Evolutionary conservation across 208 protist genomes (phyloP), one percentile per base, ranked within the genome.

Genomic region (Angomonas deanei): DNA sequence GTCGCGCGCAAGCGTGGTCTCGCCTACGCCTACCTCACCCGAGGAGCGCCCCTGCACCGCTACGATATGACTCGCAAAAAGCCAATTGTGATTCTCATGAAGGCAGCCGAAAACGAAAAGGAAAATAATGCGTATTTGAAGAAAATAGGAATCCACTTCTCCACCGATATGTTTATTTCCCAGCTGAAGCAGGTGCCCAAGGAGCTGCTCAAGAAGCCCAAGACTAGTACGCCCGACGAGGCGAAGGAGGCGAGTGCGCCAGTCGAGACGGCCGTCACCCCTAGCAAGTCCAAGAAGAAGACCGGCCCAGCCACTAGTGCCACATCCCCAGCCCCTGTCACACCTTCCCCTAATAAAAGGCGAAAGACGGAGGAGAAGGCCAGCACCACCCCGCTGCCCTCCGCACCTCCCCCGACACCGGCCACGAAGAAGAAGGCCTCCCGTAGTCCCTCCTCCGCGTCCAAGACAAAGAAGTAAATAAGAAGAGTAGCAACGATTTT

Each of bases 81-180:
- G 27, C 70, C 74, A 1, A 67, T 91, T 0, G 85, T 61, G 2
- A 42, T 84, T 3, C 76, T 94, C 27, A 78, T 94, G 32, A 87
- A 88, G 59, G 82, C 80, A 15, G 73, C 82, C 15, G 69, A 74
- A 10, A 79, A 68, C n/a, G 88, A 94, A 72, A 67, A 68, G 67
- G 54, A 55, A 32, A 94, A 92, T 63, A 94, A 94, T 70, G 73
- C 49, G 3, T 75, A 88, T 52, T 74, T 94, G 23, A 71, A 81
- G 66, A 46, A 61, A 17, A 72, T 92, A 19, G 88, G 88, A 64
- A 83, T 94, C 61, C 68, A 84, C 70, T 94, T 79, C 61, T 55
- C 50, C 17, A 78, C 48, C 10, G 55, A 82, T 57, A 70, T 78
- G 36, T 94, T 92, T 70, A 57, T 36, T 21, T 52, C 74, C 32